Percentiles rank a stretch among this genome's conserved stretches.
These are phyloP conservation scores for Nannochloropsis salina DNA, from an alignment of 108 stramenopile genomes.

Conservation along the genomic window DNA sequence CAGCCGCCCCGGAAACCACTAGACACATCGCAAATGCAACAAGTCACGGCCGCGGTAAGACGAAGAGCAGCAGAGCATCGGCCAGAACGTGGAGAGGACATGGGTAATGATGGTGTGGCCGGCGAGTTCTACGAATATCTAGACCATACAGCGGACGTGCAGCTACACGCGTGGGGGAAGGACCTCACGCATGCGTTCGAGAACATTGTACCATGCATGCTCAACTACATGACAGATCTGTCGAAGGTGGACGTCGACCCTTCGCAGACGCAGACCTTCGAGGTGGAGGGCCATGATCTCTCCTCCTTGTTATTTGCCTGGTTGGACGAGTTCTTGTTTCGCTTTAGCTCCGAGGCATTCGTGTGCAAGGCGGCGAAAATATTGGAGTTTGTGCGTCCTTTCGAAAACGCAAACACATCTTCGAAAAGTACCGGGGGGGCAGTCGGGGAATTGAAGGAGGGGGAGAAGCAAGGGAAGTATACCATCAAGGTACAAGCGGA, in stretches of 20 bases:
- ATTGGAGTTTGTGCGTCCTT: background rate
- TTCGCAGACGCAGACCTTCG: slow-evolving; percentile 28
- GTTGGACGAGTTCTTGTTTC: slow-evolving; percentile 67
- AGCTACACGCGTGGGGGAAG: slow-evolving; percentile 63
- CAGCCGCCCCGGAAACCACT: background rate
- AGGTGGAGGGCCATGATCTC: slow-evolving; percentile 57
- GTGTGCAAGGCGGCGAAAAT: slow-evolving; percentile 46
- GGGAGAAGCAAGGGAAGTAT: background rate
- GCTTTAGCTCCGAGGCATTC: slow-evolving; percentile 58
- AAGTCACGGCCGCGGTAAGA: background rate
- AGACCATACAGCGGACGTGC: slow-evolving; percentile 72
- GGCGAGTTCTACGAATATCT: slow-evolving; percentile 51
- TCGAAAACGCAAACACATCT: background rate
- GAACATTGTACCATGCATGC: slow-evolving; percentile 59
- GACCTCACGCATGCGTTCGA: slow-evolving; percentile 50
- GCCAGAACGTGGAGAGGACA: background rate
- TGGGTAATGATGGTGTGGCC: slow-evolving; percentile 25
- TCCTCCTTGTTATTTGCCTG: slow-evolving; percentile 57
- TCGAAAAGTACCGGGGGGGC: background rate
- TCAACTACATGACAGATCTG: slow-evolving; percentile 67
- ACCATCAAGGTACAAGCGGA: slow-evolving; percentile 24
- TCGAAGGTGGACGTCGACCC: slow-evolving; percentile 49
- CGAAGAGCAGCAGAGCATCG: background rate
- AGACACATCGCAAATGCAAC: slow-evolving; percentile 1
- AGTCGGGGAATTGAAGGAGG: slow-evolving; percentile 5